phyloP scores from a whole-genome alignment of 345 rosid genomes.

The Brassica juncea region DNA sequence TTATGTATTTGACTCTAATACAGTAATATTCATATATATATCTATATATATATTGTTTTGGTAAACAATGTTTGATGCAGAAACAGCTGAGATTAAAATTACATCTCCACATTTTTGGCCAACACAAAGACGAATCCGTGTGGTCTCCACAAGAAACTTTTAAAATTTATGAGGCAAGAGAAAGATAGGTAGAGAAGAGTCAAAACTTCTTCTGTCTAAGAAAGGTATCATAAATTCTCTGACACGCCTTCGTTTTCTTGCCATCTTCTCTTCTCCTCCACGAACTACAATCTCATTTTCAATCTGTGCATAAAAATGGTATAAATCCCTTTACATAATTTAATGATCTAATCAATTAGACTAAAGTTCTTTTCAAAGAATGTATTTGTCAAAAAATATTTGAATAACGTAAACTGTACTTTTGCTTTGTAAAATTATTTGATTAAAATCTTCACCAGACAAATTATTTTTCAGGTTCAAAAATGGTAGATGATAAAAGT shows the following conservation, averaged over 20 bases:
- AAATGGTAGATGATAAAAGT: background rate
- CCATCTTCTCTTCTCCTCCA: background rate
- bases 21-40: background rate
- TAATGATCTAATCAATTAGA: background rate
- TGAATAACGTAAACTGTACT: background rate
- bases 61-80: background rate
- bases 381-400: background rate
- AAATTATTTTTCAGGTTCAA: background rate
- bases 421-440: background rate
- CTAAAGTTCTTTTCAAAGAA: background rate
- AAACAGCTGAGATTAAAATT: background rate
- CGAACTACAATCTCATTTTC: background rate
- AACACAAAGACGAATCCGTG: background rate
- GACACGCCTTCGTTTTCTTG: background rate
- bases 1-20: background rate
- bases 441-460: background rate
- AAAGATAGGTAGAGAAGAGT: background rate
- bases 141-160: slow-evolving; percentile 1
- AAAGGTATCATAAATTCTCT: background rate
- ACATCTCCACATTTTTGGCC: background rate
- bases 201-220: background rate
- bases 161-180: background rate
- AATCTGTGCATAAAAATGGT: background rate
- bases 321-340: background rate
- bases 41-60: background rate